Evolutionary conservation across 1,284 basidiomycete genomes (phyloP).

Genomic region (Austroboletus sp.): DNA sequence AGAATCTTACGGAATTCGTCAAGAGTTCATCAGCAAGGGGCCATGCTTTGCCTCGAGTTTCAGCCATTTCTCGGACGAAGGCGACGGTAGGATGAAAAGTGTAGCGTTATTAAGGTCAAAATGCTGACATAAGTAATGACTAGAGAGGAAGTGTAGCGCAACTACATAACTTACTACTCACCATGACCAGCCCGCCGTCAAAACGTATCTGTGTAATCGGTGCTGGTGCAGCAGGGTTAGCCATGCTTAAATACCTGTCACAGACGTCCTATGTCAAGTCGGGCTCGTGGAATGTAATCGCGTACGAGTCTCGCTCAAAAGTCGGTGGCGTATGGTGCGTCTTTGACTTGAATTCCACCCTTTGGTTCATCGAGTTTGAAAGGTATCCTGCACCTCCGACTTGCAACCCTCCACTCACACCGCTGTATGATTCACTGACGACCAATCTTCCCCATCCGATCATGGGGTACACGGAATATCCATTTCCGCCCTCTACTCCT

Average conservation of each 20-base stretch:
- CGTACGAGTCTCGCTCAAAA: constrained; percentile 57
- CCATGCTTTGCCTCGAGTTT: constrained; percentile 76
- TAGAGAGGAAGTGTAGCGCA: background rate
- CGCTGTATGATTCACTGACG: constrained; percentile 68
- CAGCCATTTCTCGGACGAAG: constrained; percentile 43
- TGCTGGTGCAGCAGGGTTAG: constrained; percentile 61
- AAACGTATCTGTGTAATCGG: constrained; percentile 62
- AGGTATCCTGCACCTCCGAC: constrained; percentile 54
- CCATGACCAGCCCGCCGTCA: background rate
- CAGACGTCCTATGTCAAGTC: constrained; percentile 51
- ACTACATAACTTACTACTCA: background rate
- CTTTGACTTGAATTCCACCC: background rate
- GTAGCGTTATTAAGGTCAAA: constrained; percentile 62
- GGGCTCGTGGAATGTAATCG: constrained; percentile 51
- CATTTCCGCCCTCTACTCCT: constrained; percentile 63
- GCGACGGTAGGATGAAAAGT: constrained; percentile 1
- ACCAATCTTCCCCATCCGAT: constrained; percentile 71
- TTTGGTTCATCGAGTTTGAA: constrained; percentile 1
- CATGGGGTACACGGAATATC: constrained; percentile 59
- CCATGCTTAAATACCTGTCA: constrained; percentile 54
- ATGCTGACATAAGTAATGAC: background rate
- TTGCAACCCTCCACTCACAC: constrained; percentile 52
- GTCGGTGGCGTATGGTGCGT: constrained; percentile 69
- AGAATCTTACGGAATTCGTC: constrained; percentile 79
- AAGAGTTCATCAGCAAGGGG: constrained; percentile 84